phyloP scores from a whole-genome alignment of 495 filamentous ascomycete genomes.

The Cryomyces antarcticus region DNA sequence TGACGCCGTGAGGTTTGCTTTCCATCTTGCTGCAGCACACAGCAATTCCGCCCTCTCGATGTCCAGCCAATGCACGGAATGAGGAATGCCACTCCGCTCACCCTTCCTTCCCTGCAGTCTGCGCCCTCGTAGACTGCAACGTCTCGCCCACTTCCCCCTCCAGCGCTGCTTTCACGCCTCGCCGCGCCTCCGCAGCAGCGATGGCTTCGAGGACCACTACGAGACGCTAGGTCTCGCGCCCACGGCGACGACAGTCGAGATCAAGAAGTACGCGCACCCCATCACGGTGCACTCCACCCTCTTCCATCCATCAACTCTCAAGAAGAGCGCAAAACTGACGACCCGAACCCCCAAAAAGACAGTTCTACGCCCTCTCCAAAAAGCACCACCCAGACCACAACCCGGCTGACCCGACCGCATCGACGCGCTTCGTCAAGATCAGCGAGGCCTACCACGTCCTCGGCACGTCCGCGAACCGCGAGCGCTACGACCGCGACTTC shows the following conservation, averaged over 20 bases:
- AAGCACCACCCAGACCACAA: slow-evolving; percentile 87
- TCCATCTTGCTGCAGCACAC: too few relatives aligned
- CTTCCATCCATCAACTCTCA: background rate
- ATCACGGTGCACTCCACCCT: background rate
- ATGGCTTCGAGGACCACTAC: slow-evolving; percentile 39
- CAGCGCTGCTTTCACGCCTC: slow-evolving; percentile 16
- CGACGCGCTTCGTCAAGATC: slow-evolving; percentile 63
- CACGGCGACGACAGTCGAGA: slow-evolving; percentile 48
- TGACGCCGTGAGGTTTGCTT: too few relatives aligned
- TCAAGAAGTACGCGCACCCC: slow-evolving; percentile 48
- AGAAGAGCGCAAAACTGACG: background rate
- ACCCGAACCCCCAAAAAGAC: slow-evolving; percentile 21
- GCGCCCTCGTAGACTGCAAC: background rate
- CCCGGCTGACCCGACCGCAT: slow-evolving; percentile 48
- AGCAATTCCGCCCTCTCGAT: too few relatives aligned
- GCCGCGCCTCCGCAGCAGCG: slow-evolving; percentile 3
- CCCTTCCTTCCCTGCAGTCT: background rate
- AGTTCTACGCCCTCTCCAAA: slow-evolving; percentile 89
- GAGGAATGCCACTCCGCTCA: background rate
- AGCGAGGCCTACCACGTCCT: slow-evolving; percentile 74
- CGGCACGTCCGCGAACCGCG: slow-evolving; percentile 45
- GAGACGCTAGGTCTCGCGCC: slow-evolving; percentile 55
- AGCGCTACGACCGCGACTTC: slow-evolving; percentile 58
- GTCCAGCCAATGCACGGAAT: background rate
- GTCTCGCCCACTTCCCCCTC: background rate